Evolutionary conservation across 2,329 filamentous ascomycete genomes (phyloP).

Genomic region (Venturia pyrina): DNA sequence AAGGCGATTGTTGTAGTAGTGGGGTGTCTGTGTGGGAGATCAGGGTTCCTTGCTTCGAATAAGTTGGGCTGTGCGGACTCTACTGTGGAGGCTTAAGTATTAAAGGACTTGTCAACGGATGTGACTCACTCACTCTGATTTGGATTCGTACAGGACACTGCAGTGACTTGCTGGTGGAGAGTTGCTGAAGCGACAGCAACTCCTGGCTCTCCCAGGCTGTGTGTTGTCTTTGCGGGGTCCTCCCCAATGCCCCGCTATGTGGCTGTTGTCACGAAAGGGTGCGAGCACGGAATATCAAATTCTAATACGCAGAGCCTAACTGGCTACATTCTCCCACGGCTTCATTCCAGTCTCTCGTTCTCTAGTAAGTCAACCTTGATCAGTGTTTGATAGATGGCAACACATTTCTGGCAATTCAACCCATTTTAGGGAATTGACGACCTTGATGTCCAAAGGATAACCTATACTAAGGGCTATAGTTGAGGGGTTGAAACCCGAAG

Average conservation of each 20-base stretch:
- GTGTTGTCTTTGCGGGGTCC: constrained; percentile 1
- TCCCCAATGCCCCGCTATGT: not conserved
- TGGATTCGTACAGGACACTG: not conserved
- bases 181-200: not conserved
- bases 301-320: not conserved
- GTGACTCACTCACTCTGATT: not conserved
- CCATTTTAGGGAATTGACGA: too few relatives aligned
- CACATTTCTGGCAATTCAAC: too few relatives aligned
- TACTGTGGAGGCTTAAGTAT: not conserved
- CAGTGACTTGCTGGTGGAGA: too few relatives aligned
- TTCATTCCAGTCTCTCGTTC: too few relatives aligned
- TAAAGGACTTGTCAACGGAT: too few relatives aligned
- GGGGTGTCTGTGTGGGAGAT: not conserved
- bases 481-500: too few relatives aligned
- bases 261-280: not conserved
- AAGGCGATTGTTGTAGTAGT: not conserved
- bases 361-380: too few relatives aligned
- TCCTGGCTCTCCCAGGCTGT: not conserved
- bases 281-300: not conserved
- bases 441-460: too few relatives aligned
- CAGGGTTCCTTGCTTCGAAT: not conserved
- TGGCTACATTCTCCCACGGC: not conserved
- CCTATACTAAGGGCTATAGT: too few relatives aligned
- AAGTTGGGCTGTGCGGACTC: not conserved
- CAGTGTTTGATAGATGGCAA: too few relatives aligned